phyloP scores from a whole-genome alignment of 73 alveolate species.

The Paramecium bursaria region DNA sequence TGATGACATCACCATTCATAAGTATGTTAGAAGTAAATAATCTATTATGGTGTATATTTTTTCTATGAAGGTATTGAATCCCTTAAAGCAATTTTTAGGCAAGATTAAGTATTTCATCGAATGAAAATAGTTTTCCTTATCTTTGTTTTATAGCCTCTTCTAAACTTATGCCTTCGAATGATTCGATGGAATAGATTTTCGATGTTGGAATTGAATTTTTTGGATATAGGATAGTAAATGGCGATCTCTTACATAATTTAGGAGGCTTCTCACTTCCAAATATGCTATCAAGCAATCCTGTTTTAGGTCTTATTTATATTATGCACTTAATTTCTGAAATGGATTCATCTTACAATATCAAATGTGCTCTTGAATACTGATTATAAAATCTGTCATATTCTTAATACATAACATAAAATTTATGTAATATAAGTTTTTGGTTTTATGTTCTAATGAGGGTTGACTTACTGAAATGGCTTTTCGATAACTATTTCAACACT shows the following conservation, averaged over 20 bases:
- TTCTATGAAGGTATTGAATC: not conserved
- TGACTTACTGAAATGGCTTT: not conserved
- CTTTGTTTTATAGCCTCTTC: conserved; percentile 18
- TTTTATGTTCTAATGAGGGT: not conserved
- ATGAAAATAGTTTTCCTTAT: not conserved
- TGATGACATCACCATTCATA: not conserved
- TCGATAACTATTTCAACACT: not conserved
- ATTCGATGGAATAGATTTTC: conserved; percentile 32
- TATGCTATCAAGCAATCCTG: not conserved
- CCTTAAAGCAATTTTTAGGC: not conserved
- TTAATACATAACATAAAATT: conserved; percentile 10
- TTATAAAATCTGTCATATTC: not conserved
- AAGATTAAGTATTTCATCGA: conserved; percentile 29
- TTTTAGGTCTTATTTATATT: conserved; percentile 24
- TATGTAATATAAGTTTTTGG: conserved; percentile 25
- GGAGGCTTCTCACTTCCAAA: conserved; percentile 3
- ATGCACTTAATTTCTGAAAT: conserved; percentile 13
- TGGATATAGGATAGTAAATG: not conserved
- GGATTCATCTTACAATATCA: not conserved
- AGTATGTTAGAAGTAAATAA: not conserved
- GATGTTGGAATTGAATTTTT: not conserved
- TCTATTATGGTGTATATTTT: conserved; percentile 27
- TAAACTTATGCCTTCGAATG: conserved; percentile 6
- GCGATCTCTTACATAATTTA: not conserved
- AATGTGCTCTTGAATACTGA: not conserved